These are phyloP conservation scores for Penicillium steckii DNA, from an alignment of 495 filamentous ascomycete genomes.

Conservation along the genomic window DNA sequence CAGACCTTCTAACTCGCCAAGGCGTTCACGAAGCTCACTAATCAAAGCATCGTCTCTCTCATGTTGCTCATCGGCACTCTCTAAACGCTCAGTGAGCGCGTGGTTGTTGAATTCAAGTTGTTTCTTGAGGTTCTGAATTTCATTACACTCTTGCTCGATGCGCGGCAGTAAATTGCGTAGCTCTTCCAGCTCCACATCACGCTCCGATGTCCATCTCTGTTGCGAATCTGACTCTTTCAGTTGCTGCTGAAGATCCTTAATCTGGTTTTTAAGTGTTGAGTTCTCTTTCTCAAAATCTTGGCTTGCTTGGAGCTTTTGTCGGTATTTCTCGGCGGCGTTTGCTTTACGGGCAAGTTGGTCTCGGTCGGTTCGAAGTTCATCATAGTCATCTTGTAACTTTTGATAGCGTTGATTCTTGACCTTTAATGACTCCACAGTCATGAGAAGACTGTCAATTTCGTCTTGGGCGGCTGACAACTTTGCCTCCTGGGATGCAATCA, in stretches of 20 bases:
- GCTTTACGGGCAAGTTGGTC: constrained; percentile 77
- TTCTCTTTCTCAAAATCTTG: constrained; percentile 72
- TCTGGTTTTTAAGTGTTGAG: constrained; percentile 57
- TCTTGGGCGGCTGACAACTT: constrained; percentile 49
- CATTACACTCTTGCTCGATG: constrained; percentile 61
- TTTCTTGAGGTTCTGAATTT: constrained; percentile 55
- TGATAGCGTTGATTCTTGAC: constrained; percentile 50
- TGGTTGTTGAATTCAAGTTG: constrained; percentile 59
- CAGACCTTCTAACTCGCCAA: constrained; percentile 49
- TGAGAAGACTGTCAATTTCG: constrained; percentile 40
- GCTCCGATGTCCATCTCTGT: constrained; percentile 42
- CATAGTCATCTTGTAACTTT: constrained; percentile 63
- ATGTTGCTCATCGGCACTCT: constrained; percentile 54
- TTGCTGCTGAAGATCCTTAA: constrained; percentile 56
- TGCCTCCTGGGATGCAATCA: constrained; percentile 58
- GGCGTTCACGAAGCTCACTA: constrained; percentile 51
- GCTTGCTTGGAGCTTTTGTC: constrained; percentile 71
- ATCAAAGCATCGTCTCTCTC: constrained; percentile 54
- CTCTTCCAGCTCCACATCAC: constrained; percentile 59
- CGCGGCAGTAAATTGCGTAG: constrained; percentile 55
- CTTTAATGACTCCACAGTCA: constrained; percentile 40
- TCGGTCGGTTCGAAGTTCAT: constrained; percentile 69
- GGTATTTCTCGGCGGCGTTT: constrained; percentile 71
- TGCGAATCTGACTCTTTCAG: constrained; percentile 53
- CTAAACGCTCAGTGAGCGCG: constrained; percentile 51